Conservation (phyloP, 371 early-diverging fungal genomes). For the Dinochytrium kinnereticum region DNA sequence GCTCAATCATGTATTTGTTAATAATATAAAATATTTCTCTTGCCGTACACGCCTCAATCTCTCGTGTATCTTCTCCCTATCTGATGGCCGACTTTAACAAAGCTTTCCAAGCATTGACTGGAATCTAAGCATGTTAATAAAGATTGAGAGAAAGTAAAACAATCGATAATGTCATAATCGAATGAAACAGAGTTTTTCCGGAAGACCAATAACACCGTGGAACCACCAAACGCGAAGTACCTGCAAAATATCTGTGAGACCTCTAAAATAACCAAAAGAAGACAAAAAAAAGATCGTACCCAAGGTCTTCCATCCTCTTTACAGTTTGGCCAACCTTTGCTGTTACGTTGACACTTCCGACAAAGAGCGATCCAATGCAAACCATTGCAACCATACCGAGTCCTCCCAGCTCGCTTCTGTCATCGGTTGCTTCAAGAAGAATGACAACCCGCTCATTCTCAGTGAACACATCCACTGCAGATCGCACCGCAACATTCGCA, state of each 20-base stretch:
- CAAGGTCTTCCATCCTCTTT: constrained; percentile 77
- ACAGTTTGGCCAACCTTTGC: constrained; percentile 59
- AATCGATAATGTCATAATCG: constrained; percentile 70
- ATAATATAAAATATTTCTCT: too few relatives aligned
- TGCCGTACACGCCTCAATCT: too few relatives aligned
- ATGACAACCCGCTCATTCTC: constrained; percentile 82
- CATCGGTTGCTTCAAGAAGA: constrained; percentile 54
- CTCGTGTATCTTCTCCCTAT: too few relatives aligned
- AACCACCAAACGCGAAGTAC: constrained; percentile 63
- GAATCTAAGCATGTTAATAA: constrained; percentile 38
- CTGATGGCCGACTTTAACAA: constrained; percentile 49
- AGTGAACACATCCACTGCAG: constrained; percentile 76
- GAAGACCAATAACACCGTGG: constrained; percentile 77
- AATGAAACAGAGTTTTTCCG: constrained; percentile 65
- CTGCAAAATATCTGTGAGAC: constrained; percentile 11
- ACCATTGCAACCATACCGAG: constrained; percentile 74
- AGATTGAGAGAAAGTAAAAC: background rate
- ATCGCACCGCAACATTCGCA: constrained; percentile 86
- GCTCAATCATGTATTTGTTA: too few relatives aligned
- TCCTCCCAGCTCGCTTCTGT: constrained; percentile 52
- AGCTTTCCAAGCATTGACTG: constrained; percentile 61
- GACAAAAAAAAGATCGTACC: constrained; percentile 72
- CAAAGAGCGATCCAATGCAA: constrained; percentile 88
- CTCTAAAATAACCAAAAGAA: background rate
- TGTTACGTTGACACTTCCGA: constrained; percentile 81